Evolutionary conservation across 2,329 filamentous ascomycete species (phyloP), one percentile per base, ranked within the genome.

Genomic region (Tolypocladium amazonense): DNA sequence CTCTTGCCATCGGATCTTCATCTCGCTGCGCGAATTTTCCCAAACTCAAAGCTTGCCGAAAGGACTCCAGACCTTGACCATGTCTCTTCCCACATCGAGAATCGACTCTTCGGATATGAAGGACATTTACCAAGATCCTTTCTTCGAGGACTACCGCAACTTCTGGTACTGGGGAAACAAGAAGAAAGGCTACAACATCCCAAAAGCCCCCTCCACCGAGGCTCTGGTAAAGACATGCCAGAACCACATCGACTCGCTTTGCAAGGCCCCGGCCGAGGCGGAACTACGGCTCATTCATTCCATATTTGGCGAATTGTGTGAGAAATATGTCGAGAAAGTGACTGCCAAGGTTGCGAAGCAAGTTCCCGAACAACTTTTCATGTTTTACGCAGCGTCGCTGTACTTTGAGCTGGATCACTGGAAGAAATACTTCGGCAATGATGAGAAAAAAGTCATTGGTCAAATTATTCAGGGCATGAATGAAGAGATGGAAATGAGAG

Each of bases 251-350:
- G 14, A 25, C 43, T 4, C 43, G 23, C 43, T 25, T 4, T 4
- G 8, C 43, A 47, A 5, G 11, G 43, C n/a, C 23, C 14, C 27
- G 11, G 5, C 12, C 23, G 43, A 47, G 3, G 11, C 4, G 9
- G 3, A 12, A 15, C 25, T 25, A 6, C 0, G 15, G 14, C 0
- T 4, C 2, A 27, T 47, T 15, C 14, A n/a, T 2, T 4, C 0
- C 23, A 9, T 15, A 3, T 47, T 47, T 4, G 43, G 43, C 6
- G n/a, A 23, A 23, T n/a, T 47, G 11, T 47, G 43, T 23, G 12
- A 47, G 23, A 11, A 47, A 14, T 47, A 47, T 12, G 43, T 47
- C 43, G 23, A 23, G 12, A 23, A 47, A 11, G 43, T 47, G 2
- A 27, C 43, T 1, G 9, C 23, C 23, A 47, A 27, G 43, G 12